Evolutionary conservation across 2,329 filamentous ascomycete genomes (phyloP).

Genomic region (Trichothecium sympodiale): DNA sequence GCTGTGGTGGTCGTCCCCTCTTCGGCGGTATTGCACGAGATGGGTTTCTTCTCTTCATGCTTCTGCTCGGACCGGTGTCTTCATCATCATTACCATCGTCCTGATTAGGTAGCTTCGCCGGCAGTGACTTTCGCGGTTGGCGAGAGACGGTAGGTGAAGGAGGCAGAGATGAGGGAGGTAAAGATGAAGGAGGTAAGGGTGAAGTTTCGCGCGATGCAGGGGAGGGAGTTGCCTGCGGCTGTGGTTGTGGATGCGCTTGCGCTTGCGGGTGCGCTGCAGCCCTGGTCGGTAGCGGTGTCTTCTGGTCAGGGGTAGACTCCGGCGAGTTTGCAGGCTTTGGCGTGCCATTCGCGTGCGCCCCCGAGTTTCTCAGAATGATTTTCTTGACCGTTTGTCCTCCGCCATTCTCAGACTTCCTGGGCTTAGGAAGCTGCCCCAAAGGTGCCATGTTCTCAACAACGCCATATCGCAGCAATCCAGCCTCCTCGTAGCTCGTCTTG

Average conservation of each 20-base stretch:
- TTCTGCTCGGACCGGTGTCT: no score
- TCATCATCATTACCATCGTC: no score
- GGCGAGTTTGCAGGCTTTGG: slow-evolving; percentile 13
- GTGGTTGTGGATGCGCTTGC: neutral
- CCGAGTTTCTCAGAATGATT: slow-evolving; percentile 34
- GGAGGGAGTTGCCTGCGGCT: neutral
- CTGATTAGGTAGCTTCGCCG: no score
- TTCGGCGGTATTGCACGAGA: no score
- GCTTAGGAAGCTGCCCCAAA: slow-evolving; percentile 61
- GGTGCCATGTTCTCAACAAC: slow-evolving; percentile 79
- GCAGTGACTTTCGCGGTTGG: no score
- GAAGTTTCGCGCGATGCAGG: slow-evolving; percentile 2
- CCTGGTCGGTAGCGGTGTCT: slow-evolving; percentile 8
- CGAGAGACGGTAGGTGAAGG: no score
- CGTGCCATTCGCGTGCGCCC: slow-evolving; percentile 12
- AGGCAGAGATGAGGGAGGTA: no score
- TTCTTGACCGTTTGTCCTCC: slow-evolving; percentile 23
- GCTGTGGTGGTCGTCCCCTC: no score
- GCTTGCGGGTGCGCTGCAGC: neutral
- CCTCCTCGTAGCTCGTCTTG: slow-evolving; percentile 68
- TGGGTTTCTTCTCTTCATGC: no score
- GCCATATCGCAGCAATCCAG: slow-evolving; percentile 60
- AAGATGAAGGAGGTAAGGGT: slow-evolving; percentile 2
- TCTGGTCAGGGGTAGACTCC: slow-evolving; percentile 10
- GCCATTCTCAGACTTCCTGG: slow-evolving; percentile 24